Evolutionary conservation across 495 filamentous ascomycete species (phyloP).

Genomic region (Platismatia glauca): DNA sequence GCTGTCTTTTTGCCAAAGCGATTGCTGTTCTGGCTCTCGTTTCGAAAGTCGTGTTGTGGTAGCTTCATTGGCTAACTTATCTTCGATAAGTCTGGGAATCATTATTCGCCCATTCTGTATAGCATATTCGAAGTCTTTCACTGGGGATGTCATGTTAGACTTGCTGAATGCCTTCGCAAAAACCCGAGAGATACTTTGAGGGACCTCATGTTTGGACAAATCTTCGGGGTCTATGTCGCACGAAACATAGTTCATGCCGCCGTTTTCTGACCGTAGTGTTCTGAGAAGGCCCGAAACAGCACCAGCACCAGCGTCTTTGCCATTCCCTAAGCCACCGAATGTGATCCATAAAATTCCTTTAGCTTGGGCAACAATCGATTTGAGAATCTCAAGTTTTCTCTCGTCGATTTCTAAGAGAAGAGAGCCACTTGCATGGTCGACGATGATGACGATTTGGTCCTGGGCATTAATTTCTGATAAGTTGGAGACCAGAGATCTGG

Average conservation of each 20-base stretch:
- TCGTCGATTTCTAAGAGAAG: slow-evolving; percentile 4
- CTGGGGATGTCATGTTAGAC: background rate
- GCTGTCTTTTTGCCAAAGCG: slow-evolving; percentile 9
- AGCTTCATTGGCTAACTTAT: slow-evolving; percentile 2
- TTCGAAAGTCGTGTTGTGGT: background rate
- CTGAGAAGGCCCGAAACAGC: slow-evolving; percentile 24
- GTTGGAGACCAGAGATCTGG: background rate
- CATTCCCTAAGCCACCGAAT: slow-evolving; percentile 17
- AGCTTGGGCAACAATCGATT: slow-evolving; percentile 1
- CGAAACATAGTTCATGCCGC: slow-evolving; percentile 10
- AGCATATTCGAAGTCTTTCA: slow-evolving; percentile 26
- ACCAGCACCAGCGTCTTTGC: slow-evolving; percentile 9
- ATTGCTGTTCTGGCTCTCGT: slow-evolving; percentile 1
- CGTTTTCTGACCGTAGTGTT: slow-evolving; percentile 21
- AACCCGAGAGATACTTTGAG: slow-evolving; percentile 8
- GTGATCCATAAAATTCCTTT: slow-evolving; percentile 24
- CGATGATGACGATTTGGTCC: background rate
- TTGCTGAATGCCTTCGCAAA: slow-evolving; percentile 9
- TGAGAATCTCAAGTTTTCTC: background rate
- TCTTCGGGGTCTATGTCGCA: slow-evolving; percentile 23
- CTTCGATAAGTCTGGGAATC: slow-evolving; percentile 24
- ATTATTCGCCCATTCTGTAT: slow-evolving; percentile 27
- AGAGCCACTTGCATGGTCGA: background rate
- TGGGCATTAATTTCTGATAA: background rate
- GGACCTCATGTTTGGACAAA: background rate